phyloP scores from a whole-genome alignment of 495 filamentous ascomycete species.

The Durotheca rogersii region DNA sequence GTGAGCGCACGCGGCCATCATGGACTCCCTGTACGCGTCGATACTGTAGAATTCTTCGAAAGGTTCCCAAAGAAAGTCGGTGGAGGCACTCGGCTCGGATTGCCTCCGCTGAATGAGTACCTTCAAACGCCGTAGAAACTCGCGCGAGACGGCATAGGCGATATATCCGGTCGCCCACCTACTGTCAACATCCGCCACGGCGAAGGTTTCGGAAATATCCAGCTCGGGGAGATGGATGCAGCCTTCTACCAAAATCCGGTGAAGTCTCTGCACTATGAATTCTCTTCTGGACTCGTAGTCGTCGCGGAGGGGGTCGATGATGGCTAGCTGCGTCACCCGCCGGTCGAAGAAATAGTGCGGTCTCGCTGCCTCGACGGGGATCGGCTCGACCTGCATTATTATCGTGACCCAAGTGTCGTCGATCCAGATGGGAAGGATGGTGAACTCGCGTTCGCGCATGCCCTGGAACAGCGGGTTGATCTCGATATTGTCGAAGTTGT shows the following conservation, averaged over 20 bases:
- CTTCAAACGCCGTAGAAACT: constrained; percentile 30
- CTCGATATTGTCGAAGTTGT: not conserved
- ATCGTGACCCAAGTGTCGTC: constrained; percentile 21
- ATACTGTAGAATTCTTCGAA: constrained; percentile 30
- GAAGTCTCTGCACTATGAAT: constrained; percentile 6
- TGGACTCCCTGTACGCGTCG: constrained; percentile 22
- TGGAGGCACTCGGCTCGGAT: not conserved
- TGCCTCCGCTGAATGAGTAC: constrained; percentile 10
- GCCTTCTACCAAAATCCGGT: constrained; percentile 15
- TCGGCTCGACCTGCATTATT: constrained; percentile 5
- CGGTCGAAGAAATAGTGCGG: not conserved
- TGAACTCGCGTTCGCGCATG: constrained; percentile 21
- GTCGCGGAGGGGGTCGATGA: constrained; percentile 20
- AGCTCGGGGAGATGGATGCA: constrained; percentile 9
- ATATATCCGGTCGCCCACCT: constrained; percentile 24
- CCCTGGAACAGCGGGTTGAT: constrained; percentile 25
- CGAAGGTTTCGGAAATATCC: not conserved
- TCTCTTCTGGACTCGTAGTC: constrained; percentile 1
- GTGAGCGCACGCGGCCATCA: constrained; percentile 29
- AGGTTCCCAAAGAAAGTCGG: constrained; percentile 15
- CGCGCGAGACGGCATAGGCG: constrained; percentile 26
- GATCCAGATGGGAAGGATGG: constrained; percentile 16
- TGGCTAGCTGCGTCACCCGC: constrained; percentile 13
- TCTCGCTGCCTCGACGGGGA: too few relatives aligned
- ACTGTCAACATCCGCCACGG: not conserved